Evolutionary conservation across 805 yeast genomes (phyloP), one percentile per base, ranked within the genome.

Genomic region (Metschnikowia lochheadii): DNA sequence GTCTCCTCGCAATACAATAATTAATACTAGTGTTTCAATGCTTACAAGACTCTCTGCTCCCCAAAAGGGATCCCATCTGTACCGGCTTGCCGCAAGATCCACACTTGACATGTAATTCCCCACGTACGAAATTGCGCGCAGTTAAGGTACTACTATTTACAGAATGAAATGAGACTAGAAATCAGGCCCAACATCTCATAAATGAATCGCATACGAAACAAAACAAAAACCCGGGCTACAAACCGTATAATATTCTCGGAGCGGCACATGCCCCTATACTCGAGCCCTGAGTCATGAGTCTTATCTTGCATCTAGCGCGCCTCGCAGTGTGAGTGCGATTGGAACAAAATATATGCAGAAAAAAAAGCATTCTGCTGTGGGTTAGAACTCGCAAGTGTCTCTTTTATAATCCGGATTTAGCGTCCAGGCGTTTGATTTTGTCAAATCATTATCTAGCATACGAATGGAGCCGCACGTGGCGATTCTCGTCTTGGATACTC

Each of bases 401-500:
- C 41, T 38, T 39, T 23, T 21, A n/a, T 39, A 7, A 8, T 23
- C 41, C 31, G 10, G 32, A 17, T 39, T 21, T 36, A 26, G 33
- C 46, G 46, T 44, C 46, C 18, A 14, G 33, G 46, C 40, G 33
- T 32, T 36, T 44, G 34, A 18, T 44, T 44, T 36, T 34, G 40
- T 35, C 43, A 40, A 23, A 15, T 34, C 21, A 37, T 37, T 26
- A 14, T 37, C 23, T 26, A 40, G 21, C 33, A 37, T 29, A 18
- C 29, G 15, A 39, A 53, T 53, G 58, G 55, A 47, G 39, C 55
- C 58, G 54, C 75, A 72, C 50, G 63, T 74, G 42, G 78, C 77
- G 14, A 64, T 75, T 18, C 56, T 75, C n/a, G 71, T 66, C 3
- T 64, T 71, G 50, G 79, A 76, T 52, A 66, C 69, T 5, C 70